phyloP scores from a whole-genome alignment of 2,329 filamentous ascomycete species.

The Paraconiothyrium brasiliense region DNA sequence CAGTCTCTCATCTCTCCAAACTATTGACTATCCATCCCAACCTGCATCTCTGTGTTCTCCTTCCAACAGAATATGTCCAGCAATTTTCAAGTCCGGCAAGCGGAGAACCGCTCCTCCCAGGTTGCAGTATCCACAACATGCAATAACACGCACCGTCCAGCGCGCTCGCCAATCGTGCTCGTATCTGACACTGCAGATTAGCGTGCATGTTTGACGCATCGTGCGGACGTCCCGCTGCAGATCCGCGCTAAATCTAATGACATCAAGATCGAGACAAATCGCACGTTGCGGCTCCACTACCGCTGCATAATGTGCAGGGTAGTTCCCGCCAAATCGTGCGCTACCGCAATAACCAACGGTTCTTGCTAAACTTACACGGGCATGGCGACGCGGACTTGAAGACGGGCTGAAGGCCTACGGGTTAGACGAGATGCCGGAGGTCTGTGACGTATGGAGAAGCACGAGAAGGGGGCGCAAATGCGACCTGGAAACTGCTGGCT shows the following conservation, averaged over 20 bases:
- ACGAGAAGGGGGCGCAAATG: neutral
- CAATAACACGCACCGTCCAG: neutral
- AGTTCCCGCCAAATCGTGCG: neutral
- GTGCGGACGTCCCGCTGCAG: neutral
- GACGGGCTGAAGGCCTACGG: constrained; percentile 1
- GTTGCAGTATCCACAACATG: neutral
- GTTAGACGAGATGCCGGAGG: constrained; percentile 9
- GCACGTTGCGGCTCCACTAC: constrained; percentile 4
- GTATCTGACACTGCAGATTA: neutral
- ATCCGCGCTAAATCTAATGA: constrained; percentile 12
- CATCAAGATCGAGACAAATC: constrained; percentile 14
- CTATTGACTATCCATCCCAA: neutral
- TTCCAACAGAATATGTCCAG: neutral
- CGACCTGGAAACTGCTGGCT: neutral
- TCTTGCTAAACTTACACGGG: neutral
- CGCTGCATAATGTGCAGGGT: neutral
- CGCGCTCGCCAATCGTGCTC: neutral
- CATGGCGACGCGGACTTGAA: neutral
- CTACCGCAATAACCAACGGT: neutral
- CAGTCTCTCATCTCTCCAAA: neutral
- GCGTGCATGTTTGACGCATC: constrained; percentile 1
- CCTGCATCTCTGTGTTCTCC: neutral
- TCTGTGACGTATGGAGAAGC: constrained; percentile 2
- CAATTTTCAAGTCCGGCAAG: neutral
- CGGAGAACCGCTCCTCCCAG: constrained; percentile 2